Percentiles rank a stretch among this genome's conserved stretches.
Evolutionary conservation across 768 basidiomycete genomes (phyloP).

Genomic region (Rhodotorula graminis): DNA sequence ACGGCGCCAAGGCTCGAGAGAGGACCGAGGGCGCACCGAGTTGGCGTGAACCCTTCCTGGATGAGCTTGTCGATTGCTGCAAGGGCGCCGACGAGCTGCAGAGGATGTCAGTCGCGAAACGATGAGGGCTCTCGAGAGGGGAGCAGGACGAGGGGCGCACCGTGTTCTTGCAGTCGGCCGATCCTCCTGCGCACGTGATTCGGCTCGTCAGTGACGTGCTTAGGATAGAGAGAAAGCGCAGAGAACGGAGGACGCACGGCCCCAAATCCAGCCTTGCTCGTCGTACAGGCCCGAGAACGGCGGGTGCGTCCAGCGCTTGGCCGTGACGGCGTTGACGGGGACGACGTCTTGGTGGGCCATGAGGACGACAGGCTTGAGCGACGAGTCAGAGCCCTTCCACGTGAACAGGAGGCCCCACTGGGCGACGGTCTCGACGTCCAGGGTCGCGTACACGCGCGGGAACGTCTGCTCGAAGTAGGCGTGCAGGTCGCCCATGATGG

Average conservation of each 20-base stretch:
- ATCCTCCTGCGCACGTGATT: conserved; percentile 7
- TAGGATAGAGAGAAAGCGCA: not conserved
- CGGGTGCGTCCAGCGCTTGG: conserved; percentile 25
- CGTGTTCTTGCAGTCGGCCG: conserved; percentile 34
- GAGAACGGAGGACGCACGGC: not conserved
- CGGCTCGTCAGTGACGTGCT: too few relatives aligned
- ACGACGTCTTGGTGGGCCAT: conserved; percentile 40
- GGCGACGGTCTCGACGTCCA: conserved; percentile 66
- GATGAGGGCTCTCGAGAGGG: too few relatives aligned
- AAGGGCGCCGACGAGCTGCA: conserved; percentile 27
- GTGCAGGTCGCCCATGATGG: conserved; percentile 8
- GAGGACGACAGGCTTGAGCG: conserved; percentile 62
- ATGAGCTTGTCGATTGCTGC: conserved; percentile 62
- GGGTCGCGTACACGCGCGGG: conserved; percentile 50
- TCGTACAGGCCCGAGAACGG: conserved; percentile 28
- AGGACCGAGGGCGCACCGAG: conserved; percentile 52
- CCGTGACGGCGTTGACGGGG: conserved; percentile 24
- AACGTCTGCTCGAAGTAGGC: conserved; percentile 32
- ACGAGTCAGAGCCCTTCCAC: conserved; percentile 62
- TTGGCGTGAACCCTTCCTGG: conserved; percentile 60
- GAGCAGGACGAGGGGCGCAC: not conserved
- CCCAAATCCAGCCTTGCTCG: conserved; percentile 37
- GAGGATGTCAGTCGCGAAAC: too few relatives aligned
- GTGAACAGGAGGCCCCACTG: conserved; percentile 69
- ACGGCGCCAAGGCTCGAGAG: too few relatives aligned